Base-by-base conservation (phyloP, 2,329 filamentous ascomycete genomes). In the Aspergillus costaricaensis region DNA sequence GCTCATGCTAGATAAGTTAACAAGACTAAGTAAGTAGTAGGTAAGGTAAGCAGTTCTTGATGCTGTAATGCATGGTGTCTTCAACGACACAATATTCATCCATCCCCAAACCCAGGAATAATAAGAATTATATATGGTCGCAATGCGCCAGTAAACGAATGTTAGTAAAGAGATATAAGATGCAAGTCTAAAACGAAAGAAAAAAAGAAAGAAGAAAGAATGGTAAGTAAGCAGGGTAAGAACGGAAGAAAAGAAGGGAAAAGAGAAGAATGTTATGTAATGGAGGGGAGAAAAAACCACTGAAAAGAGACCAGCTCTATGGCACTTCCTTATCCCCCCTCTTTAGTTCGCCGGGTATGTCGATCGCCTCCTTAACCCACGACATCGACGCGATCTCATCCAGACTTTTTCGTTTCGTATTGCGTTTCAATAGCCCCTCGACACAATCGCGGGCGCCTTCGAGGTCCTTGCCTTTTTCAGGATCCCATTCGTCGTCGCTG, bases 401-500 rank as follows among this genome's bases (percentile, higher is more conserved):
- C 60, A 98, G 77, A 8, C 83, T 83, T 86, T 91, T 92, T 54
- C 95, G 85, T 60, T 88, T 91, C 50, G 91, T 87, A 2, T 91
- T 91, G 63, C 96, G 88, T 77, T 91, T 94, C 59, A 99, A 77
- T 17, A 98, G 77, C 0, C 88, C 91, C 72, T 97, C 93, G 0
- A 96, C 93, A 57, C 92, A 90, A 47, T 87, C 82, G 78, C 90
- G 89, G 6, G 92, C 93, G 0, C 91, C 92, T 39, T 87, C 82
- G 55, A 96, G 84, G 1, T 85, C 89, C 53, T 80, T 81, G 5
- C 84, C 86, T 59, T 85, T 84, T 85, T 87, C 67, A 74, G 81
- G 63, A 80, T 96, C 92, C 82, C 96, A 95, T 57, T 96, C 92
- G 38, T 92, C 92, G 58, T 96, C 91, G 10, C 89, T 87, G 59